Conservation (phyloP, 2,329 filamentous ascomycete species). For the Claviceps sp. region DNA sequence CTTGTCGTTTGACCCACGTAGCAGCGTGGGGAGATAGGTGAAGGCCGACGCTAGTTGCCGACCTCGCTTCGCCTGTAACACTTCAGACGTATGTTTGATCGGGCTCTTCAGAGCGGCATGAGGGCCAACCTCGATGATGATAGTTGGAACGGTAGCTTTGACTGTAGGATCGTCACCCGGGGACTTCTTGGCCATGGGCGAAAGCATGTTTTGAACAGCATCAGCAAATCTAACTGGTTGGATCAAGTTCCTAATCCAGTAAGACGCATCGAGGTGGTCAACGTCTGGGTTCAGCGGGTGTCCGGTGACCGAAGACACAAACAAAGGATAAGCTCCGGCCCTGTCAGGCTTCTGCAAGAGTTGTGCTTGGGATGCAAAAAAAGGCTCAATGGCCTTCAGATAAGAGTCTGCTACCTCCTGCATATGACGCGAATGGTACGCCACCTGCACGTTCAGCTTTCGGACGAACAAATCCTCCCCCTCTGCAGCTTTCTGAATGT, state of each 20-base stretch:
- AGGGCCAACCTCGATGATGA: not conserved
- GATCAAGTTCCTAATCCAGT: not conserved
- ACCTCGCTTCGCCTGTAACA: not conserved
- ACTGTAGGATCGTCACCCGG: too few species aligned
- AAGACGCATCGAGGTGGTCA: not conserved
- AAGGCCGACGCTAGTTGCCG: not conserved
- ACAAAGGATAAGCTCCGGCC: not conserved
- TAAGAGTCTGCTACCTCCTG: not conserved
- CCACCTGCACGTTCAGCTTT: conserved; percentile 15
- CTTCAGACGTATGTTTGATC: not conserved
- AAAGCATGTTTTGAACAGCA: not conserved
- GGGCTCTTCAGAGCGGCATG: not conserved
- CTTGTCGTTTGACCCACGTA: not conserved
- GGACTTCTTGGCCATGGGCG: not conserved
- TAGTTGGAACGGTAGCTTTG: too few species aligned
- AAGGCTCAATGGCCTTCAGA: not conserved
- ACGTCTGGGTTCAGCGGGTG: too few species aligned
- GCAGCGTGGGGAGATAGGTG: not conserved
- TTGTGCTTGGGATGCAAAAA: not conserved
- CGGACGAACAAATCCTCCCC: conserved; percentile 6
- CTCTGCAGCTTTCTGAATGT: conserved; percentile 9
- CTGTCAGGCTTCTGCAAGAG: not conserved
- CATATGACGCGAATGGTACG: conserved; percentile 19
- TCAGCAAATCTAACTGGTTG: not conserved
- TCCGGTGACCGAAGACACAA: not conserved